Conservation (phyloP, 306 rosid species). For the Vicia villosa region DNA sequence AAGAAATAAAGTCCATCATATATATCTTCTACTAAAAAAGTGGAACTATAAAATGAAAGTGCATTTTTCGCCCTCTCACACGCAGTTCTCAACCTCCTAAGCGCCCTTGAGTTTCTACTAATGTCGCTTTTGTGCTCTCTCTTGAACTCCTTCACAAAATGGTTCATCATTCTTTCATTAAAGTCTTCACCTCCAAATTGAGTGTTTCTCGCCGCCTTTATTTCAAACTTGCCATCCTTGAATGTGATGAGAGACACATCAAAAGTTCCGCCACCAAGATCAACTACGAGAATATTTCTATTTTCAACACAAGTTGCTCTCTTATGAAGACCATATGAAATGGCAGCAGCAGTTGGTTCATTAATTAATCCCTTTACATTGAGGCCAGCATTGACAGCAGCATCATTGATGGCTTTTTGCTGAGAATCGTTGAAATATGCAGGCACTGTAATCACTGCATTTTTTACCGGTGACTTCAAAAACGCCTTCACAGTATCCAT, state of each 20-base stretch:
- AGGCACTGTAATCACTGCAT: slow-evolving; percentile 63
- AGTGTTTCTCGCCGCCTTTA: slow-evolving; percentile 12
- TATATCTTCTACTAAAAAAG: slow-evolving; percentile 8
- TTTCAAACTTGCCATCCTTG: background rate
- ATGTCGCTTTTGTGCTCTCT: slow-evolving; percentile 30
- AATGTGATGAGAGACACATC: slow-evolving; percentile 57
- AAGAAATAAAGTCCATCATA: background rate
- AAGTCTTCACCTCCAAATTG: slow-evolving; percentile 46
- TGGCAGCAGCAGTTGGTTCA: no score
- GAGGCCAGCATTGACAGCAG: slow-evolving; percentile 41
- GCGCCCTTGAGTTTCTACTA: background rate
- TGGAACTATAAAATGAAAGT: background rate
- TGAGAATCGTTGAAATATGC: slow-evolving; percentile 58
- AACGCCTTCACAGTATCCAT: slow-evolving; percentile 48
- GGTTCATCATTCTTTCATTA: slow-evolving; percentile 29
- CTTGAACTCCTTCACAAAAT: no score
- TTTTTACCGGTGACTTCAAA: background rate
- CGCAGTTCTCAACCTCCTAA: slow-evolving; percentile 19
- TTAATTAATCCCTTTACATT: no score
- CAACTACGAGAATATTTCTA: no score
- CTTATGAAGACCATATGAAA: no score
- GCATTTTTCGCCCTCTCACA: slow-evolving; percentile 17
- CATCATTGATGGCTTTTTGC: slow-evolving; percentile 34
- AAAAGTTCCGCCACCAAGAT: slow-evolving; percentile 61
- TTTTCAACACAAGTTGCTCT: no score